Percentiles rank a stretch among this genome's conserved stretches.
Conservation (phyloP, 176 grass and related monocot genomes). For the Miscanthus lutarioriparius region DNA sequence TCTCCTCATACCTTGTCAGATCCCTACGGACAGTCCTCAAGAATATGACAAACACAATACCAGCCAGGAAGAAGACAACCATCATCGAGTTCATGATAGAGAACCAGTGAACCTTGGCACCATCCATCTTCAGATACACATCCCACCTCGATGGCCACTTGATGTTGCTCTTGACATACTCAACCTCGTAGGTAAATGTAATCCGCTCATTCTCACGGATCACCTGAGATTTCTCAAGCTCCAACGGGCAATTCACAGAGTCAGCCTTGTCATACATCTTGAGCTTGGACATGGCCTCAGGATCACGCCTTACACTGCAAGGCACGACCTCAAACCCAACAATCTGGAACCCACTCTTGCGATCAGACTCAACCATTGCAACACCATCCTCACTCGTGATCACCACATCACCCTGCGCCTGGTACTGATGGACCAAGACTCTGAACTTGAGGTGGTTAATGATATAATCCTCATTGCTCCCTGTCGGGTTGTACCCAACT, state of each 20-base stretch:
- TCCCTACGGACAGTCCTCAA: constrained; percentile 76
- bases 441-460: constrained; percentile 85
- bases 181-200: constrained; percentile 73
- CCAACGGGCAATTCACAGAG: constrained; percentile 47
- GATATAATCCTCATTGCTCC: constrained; percentile 68
- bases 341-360: constrained; percentile 69
- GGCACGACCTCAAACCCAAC: constrained; percentile 82
- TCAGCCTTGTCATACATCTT: constrained; percentile 66
- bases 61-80: constrained; percentile 84
- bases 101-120: constrained; percentile 85
- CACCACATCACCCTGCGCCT: constrained; percentile 55
- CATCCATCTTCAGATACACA: constrained; percentile 74
- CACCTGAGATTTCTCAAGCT: constrained; percentile 63
- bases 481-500: constrained; percentile 52
- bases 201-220: constrained; percentile 66
- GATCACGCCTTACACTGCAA: constrained; percentile 67
- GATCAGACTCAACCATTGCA: constrained; percentile 57
- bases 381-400: constrained; percentile 64
- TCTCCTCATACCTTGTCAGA: constrained; percentile 79
- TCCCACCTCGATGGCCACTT: constrained; percentile 85
- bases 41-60: constrained; percentile 87
- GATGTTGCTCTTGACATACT: constrained; percentile 78
- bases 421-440: constrained; percentile 68
- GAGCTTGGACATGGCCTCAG: constrained; percentile 49
- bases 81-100: constrained; percentile 91